Percentiles rank a stretch among this genome's conserved stretches.
These are phyloP conservation scores for Saccharomycopsis hybrid DNA, from an alignment of 1,139 yeast species.

Conservation along the genomic window DNA sequence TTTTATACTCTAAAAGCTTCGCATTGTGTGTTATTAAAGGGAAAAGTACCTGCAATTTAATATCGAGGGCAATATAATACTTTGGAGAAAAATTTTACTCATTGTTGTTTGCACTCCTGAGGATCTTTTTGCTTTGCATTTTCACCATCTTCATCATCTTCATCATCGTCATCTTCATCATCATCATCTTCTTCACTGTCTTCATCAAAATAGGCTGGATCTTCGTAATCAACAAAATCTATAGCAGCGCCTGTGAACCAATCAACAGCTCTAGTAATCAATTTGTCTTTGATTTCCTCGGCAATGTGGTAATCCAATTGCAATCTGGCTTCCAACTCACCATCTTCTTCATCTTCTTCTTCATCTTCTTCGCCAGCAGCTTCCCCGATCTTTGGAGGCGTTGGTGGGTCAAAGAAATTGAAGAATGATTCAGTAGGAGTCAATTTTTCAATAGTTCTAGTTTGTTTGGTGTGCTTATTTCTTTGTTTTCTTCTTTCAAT, in stretches of 20 bases:
- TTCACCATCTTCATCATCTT: constrained; percentile 43
- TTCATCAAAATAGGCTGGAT: constrained; percentile 44
- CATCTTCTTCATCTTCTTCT: constrained; percentile 58
- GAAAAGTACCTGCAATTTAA: too few relatives aligned
- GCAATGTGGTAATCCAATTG: constrained; percentile 95
- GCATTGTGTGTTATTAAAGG: too few relatives aligned
- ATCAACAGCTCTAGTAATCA: constrained; percentile 92
- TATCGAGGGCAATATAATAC: too few relatives aligned
- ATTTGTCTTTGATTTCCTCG: constrained; percentile 91
- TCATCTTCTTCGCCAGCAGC: constrained; percentile 41
- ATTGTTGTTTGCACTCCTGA: constrained; percentile 80
- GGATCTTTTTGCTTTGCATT: constrained; percentile 53
- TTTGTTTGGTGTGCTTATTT: constrained; percentile 94
- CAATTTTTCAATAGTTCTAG: constrained; percentile 90
- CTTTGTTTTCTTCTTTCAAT: constrained; percentile 97
- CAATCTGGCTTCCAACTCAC: constrained; percentile 74
- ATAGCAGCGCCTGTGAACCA: constrained; percentile 99
- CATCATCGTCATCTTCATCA: constrained; percentile 54
- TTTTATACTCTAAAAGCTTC: too few relatives aligned
- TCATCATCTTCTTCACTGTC: constrained; percentile 51
- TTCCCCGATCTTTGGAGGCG: constrained; percentile 48
- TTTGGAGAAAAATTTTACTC: constrained; percentile 1
- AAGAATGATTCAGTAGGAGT: constrained; percentile 92
- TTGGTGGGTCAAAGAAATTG: constrained; percentile 93
- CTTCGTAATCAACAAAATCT: constrained; percentile 44